phyloP scores from a whole-genome alignment of 768 basidiomycete species.

The Pleurotus platypus region DNA sequence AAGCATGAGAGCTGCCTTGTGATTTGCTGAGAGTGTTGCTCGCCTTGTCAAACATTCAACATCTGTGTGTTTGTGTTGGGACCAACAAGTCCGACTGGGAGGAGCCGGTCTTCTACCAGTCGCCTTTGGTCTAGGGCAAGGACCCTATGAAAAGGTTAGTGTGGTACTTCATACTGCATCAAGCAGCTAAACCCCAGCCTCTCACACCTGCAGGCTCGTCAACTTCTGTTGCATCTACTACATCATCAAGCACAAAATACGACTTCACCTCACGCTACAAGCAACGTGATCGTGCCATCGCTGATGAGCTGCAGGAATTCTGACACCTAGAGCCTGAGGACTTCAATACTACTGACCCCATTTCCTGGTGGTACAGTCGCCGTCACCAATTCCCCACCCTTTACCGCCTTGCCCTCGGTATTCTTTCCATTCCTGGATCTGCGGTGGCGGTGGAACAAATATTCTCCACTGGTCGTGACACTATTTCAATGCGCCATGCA shows the following conservation, averaged over 20 bases:
- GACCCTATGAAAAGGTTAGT: no score
- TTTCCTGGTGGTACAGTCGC: constrained; percentile 17
- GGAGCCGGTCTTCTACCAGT: no score
- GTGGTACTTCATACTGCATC: no score
- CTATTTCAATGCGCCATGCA: constrained; percentile 25
- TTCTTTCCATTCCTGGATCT: constrained; percentile 23
- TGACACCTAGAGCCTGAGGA: constrained; percentile 10
- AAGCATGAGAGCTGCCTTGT: no score
- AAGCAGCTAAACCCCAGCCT: no score
- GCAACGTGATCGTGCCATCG: not conserved
- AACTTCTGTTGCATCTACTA: not conserved
- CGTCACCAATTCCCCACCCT: constrained; percentile 17
- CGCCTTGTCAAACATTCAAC: no score
- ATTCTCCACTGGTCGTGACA: constrained; percentile 29
- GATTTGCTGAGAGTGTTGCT: no score
- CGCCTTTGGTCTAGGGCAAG: no score
- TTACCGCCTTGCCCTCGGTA: constrained; percentile 14
- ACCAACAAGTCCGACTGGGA: no score
- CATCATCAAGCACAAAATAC: not conserved
- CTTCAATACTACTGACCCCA: constrained; percentile 13
- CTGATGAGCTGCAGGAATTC: constrained; percentile 15
- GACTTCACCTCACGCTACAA: constrained; percentile 1
- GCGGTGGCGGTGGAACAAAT: constrained; percentile 29
- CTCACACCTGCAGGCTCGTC: not conserved
- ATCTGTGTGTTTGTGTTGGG: no score